Conservation (phyloP, 768 basidiomycete genomes). For the Boletus reticuloceps region DNA sequence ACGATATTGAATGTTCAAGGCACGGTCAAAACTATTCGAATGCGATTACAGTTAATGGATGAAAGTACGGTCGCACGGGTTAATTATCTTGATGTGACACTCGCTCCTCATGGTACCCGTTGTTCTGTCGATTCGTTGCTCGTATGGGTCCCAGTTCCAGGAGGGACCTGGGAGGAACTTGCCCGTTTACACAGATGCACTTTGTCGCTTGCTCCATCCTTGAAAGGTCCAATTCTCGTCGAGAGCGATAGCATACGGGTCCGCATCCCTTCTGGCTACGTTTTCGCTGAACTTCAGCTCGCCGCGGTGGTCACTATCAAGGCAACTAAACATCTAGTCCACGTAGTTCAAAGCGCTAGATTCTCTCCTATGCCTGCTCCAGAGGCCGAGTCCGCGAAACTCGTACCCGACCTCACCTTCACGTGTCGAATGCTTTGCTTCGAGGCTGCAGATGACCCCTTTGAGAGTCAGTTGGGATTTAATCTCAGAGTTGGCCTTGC, state of each 20-base stretch:
- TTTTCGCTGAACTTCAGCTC: constrained; percentile 72
- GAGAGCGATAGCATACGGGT: constrained; percentile 64
- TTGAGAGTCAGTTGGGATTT: constrained; percentile 73
- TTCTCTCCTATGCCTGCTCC: constrained; percentile 61
- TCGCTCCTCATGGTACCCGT: constrained; percentile 20
- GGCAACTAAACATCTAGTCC: constrained; percentile 64
- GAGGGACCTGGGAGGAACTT: constrained; percentile 74
- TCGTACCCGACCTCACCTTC: constrained; percentile 60
- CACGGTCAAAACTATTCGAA: constrained; percentile 45
- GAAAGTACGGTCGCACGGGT: constrained; percentile 44
- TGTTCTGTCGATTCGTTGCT: constrained; percentile 42
- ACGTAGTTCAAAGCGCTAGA: constrained; percentile 49
- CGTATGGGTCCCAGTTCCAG: constrained; percentile 55
- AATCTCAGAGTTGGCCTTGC: constrained; percentile 72
- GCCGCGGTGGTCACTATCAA: constrained; percentile 71
- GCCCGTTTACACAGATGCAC: constrained; percentile 55
- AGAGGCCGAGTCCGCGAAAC: constrained; percentile 68
- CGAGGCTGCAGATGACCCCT: constrained; percentile 81
- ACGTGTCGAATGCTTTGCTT: constrained; percentile 59
- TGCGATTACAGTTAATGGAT: constrained; percentile 46
- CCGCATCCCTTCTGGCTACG: constrained; percentile 78
- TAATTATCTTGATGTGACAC: constrained; percentile 21
- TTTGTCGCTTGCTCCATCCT: constrained; percentile 31
- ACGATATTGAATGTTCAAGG: constrained; percentile 28
- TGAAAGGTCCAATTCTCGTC: constrained; percentile 44